These are phyloP conservation scores for Cryoendolithus antarcticus DNA, from an alignment of 2,329 filamentous ascomycete species.

Conservation along the genomic window DNA sequence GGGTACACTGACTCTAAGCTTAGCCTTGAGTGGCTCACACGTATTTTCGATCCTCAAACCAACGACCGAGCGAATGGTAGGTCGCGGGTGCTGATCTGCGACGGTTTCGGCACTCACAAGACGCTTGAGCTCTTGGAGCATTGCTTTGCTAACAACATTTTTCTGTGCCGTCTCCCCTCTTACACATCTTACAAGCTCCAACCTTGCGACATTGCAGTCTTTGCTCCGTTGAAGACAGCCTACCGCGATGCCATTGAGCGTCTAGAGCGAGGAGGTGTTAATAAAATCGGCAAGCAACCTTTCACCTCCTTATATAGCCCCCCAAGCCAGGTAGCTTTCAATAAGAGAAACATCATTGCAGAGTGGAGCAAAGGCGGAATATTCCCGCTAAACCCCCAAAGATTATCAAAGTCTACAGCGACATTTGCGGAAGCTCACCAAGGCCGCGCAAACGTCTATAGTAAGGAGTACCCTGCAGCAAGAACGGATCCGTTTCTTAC, in stretches of 20 bases:
- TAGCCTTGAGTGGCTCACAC: slow-evolving; percentile 24
- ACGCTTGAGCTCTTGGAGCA: slow-evolving; percentile 19
- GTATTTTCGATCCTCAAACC: slow-evolving; percentile 25
- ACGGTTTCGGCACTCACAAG: slow-evolving; percentile 26
- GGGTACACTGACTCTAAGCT: slow-evolving; percentile 22
- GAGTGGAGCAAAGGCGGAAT: slow-evolving; percentile 15
- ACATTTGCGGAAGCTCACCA: slow-evolving; percentile 14
- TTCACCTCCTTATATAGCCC: slow-evolving; percentile 12
- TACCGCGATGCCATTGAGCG: slow-evolving; percentile 8
- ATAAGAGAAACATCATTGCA: slow-evolving; percentile 17
- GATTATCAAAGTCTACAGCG: slow-evolving; percentile 17
- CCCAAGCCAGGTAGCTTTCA: slow-evolving; percentile 15
- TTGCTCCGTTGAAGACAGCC: slow-evolving; percentile 5
- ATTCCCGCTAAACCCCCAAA: slow-evolving; percentile 20
- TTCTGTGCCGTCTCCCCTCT: slow-evolving; percentile 20
- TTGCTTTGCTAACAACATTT: slow-evolving; percentile 22
- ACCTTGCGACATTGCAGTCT: slow-evolving; percentile 16
- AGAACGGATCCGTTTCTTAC: slow-evolving; percentile 9
- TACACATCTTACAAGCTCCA: slow-evolving; percentile 17
- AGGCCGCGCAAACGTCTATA: background rate
- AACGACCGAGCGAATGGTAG: slow-evolving; percentile 18
- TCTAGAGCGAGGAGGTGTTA: slow-evolving; percentile 4
- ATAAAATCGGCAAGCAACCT: slow-evolving; percentile 7
- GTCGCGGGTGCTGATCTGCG: slow-evolving; percentile 23
- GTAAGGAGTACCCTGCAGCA: background rate